Evolutionary conservation across 2,329 filamentous ascomycete species (phyloP).

Genomic region (Alternaria hordeiaustralica): DNA sequence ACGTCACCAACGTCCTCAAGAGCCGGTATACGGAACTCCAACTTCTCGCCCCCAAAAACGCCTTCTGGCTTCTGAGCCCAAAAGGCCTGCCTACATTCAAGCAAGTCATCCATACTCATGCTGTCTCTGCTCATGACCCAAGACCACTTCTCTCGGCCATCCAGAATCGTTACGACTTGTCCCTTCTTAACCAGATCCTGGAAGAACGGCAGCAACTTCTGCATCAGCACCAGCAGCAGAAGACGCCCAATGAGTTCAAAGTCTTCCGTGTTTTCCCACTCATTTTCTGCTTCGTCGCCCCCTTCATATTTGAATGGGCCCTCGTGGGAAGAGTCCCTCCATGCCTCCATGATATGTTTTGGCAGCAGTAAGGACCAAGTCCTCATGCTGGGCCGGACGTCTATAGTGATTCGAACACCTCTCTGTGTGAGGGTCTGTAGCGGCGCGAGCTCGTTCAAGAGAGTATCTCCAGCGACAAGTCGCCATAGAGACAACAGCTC

Average conservation of each 20-base stretch:
- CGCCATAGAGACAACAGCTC: neutral
- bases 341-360: neutral
- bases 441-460: neutral
- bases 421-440: neutral
- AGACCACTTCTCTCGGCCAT: neutral
- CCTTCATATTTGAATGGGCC: neutral
- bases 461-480: neutral
- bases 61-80: neutral
- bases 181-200: neutral
- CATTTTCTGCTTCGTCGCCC: neutral
- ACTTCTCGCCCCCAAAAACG: neutral
- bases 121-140: neutral
- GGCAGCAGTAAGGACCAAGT: neutral
- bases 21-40: neutral
- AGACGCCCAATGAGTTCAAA: neutral
- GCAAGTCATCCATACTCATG: neutral
- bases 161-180: neutral
- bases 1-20: neutral
- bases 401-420: neutral
- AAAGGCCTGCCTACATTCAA: neutral
- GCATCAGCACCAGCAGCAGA: neutral
- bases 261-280: neutral
- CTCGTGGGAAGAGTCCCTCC: neutral
- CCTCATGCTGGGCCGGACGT: neutral
- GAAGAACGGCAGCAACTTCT: neutral